These are phyloP conservation scores for Lachnellula suecica DNA, from an alignment of 2,329 filamentous ascomycete genomes.

Conservation along the genomic window DNA sequence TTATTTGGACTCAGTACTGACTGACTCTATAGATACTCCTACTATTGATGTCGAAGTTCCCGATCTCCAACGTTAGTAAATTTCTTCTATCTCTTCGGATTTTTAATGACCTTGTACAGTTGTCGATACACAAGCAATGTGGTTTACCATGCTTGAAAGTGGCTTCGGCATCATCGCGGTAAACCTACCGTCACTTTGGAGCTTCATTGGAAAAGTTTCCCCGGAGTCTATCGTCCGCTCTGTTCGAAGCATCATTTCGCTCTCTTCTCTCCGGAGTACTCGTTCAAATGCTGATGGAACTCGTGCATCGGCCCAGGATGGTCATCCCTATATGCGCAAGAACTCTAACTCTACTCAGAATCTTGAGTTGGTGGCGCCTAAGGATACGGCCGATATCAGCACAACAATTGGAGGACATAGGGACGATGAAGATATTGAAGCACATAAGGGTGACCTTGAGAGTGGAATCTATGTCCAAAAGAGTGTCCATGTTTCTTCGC, in stretches of 20 bases:
- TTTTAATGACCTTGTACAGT: background rate
- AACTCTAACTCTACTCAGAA: background rate
- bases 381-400: constrained; percentile 1
- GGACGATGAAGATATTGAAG: background rate
- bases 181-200: background rate
- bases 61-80: background rate
- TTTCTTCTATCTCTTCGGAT: background rate
- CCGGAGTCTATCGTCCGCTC: constrained; percentile 1
- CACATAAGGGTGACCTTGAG: background rate
- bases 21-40: too few relatives aligned
- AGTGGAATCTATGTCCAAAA: background rate
- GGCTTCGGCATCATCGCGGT: background rate
- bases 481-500: background rate
- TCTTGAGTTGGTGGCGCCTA: background rate
- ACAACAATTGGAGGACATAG: background rate
- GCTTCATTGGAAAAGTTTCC: background rate
- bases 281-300: background rate
- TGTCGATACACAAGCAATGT: background rate
- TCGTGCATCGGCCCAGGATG: too few relatives aligned
- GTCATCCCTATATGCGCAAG: background rate
- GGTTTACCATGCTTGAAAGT: constrained; percentile 3
- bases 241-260: background rate
- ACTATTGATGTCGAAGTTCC: background rate
- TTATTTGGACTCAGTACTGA: too few relatives aligned
- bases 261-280: background rate